Conservation (phyloP, 768 basidiomycete genomes). For the Melanogaster broomeanus region DNA sequence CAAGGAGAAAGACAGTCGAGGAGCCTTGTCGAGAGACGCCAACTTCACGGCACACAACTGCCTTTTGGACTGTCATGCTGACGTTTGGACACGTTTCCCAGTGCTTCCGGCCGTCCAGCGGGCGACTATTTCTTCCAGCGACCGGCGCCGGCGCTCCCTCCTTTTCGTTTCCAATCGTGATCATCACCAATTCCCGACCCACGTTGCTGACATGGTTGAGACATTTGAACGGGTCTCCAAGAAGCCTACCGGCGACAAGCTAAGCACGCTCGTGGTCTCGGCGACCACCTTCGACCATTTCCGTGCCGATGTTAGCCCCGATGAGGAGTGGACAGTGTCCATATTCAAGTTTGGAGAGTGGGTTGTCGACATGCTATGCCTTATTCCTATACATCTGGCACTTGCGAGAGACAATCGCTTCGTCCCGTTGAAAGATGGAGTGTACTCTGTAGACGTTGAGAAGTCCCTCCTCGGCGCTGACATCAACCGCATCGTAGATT, state of each 20-base stretch:
- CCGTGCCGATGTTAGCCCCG: slow-evolving; percentile 1
- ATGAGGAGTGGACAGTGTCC: slow-evolving; percentile 33
- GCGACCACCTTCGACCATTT: slow-evolving; percentile 31
- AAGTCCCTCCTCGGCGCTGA: slow-evolving; percentile 58
- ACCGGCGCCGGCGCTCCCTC: slow-evolving; percentile 36
- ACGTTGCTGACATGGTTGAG: slow-evolving; percentile 47
- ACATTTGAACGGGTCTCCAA: slow-evolving; percentile 49
- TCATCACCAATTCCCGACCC: slow-evolving; percentile 35
- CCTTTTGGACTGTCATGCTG: slow-evolving; percentile 53
- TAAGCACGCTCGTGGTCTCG: slow-evolving; percentile 38
- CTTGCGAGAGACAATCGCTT: slow-evolving; percentile 62
- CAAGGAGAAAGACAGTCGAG: slow-evolving; percentile 39
- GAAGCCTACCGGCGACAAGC: slow-evolving; percentile 50
- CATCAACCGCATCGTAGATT: slow-evolving; percentile 54
- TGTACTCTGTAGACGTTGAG: slow-evolving; percentile 52
- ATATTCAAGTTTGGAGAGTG: slow-evolving; percentile 54
- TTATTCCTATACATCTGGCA: slow-evolving; percentile 67
- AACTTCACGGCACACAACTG: slow-evolving; percentile 43
- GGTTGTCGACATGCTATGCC: slow-evolving; percentile 59
- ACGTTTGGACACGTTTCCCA: slow-evolving; percentile 62
- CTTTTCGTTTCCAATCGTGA: slow-evolving; percentile 44
- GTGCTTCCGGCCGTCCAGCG: slow-evolving; percentile 53
- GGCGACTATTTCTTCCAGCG: slow-evolving; percentile 38
- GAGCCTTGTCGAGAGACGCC: slow-evolving; percentile 16
- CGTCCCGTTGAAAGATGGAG: slow-evolving; percentile 58